A percentile compares a stretch with the other conserved stretches of the same genome.
Evolutionary conservation across 805 yeast genomes (phyloP).

Genomic region (Tetrapisispora fleetii): DNA sequence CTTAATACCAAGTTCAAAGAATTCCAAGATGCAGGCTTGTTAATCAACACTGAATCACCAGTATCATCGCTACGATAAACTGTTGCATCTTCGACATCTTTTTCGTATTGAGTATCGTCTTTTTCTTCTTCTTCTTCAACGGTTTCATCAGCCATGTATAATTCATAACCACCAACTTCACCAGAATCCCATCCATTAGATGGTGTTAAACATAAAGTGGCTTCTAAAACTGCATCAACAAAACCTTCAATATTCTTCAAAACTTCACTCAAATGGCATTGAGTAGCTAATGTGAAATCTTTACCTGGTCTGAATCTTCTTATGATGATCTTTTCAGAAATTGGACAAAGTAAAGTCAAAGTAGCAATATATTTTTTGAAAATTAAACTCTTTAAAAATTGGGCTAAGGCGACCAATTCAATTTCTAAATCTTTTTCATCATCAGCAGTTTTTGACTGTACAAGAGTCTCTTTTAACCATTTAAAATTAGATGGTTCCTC

Average conservation of each 20-base stretch:
- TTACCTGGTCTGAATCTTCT: conserved; percentile 92
- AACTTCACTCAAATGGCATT: conserved; percentile 34
- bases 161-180: conserved; percentile 90
- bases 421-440: conserved; percentile 24
- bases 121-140: conserved; percentile 36
- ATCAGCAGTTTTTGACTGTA: conserved; percentile 14
- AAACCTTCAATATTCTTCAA: conserved; percentile 22
- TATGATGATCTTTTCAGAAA: conserved; percentile 57
- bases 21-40: conserved; percentile 80
- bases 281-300: conserved; percentile 85
- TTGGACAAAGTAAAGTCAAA: conserved; percentile 52
- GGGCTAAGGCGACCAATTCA: conserved; percentile 41
- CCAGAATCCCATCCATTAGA: conserved; percentile 74
- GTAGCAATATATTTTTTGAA: conserved; percentile 61
- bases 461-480: conserved; percentile 18
- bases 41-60: conserved; percentile 68
- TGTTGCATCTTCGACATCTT: conserved; percentile 66
- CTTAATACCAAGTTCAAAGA: conserved; percentile 64
- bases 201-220: conserved; percentile 76
- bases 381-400: conserved; percentile 47
- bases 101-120: conserved; percentile 30
- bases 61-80: conserved; percentile 52
- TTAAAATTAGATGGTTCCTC: conserved; percentile 51
- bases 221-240: conserved; percentile 53
- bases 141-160: conserved; percentile 63